These are phyloP conservation scores for Elsinoe arachidis DNA, from an alignment of 2,329 filamentous ascomycete genomes.

Conservation along the genomic window DNA sequence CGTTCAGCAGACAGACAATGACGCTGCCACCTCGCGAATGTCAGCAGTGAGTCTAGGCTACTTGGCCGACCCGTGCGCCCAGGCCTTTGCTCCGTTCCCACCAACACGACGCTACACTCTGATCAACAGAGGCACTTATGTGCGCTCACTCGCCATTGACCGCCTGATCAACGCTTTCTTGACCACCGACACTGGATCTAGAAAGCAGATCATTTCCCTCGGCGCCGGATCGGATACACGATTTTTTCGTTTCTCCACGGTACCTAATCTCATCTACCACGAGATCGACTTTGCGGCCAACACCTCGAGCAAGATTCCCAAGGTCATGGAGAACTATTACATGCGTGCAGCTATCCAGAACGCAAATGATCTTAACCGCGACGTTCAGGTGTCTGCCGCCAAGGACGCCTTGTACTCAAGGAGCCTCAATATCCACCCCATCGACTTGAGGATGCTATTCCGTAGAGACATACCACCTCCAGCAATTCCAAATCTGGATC, in stretches of 20 bases:
- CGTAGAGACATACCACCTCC: constrained; percentile 19
- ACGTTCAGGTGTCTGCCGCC: constrained; percentile 30
- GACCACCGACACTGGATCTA: constrained; percentile 28
- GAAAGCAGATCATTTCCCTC: constrained; percentile 77
- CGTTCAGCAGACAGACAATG: constrained; percentile 83
- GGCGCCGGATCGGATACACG: constrained; percentile 92
- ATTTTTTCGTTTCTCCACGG: constrained; percentile 62
- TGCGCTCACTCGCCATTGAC: constrained; percentile 77
- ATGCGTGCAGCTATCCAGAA: constrained; percentile 19
- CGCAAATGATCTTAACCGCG: constrained; percentile 16
- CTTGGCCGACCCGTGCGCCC: constrained; percentile 70
- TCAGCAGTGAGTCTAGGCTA: constrained; percentile 85
- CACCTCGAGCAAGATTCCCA: constrained; percentile 54
- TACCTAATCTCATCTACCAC: constrained; percentile 61
- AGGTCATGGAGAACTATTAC: constrained; percentile 23
- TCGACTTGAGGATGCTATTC: constrained; percentile 59
- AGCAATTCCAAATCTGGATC: constrained; percentile 39
- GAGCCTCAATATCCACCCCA: constrained; percentile 45
- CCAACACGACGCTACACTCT: constrained; percentile 67
- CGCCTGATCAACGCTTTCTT: constrained; percentile 66
- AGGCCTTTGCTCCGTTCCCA: constrained; percentile 53
- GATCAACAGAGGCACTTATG: constrained; percentile 95
- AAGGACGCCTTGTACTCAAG: constrained; percentile 39
- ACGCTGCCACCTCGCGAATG: constrained; percentile 79
- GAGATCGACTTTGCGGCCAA: constrained; percentile 83